Conservation (phyloP, 2,329 filamentous ascomycete genomes). For the Fusarium tricinctum region DNA sequence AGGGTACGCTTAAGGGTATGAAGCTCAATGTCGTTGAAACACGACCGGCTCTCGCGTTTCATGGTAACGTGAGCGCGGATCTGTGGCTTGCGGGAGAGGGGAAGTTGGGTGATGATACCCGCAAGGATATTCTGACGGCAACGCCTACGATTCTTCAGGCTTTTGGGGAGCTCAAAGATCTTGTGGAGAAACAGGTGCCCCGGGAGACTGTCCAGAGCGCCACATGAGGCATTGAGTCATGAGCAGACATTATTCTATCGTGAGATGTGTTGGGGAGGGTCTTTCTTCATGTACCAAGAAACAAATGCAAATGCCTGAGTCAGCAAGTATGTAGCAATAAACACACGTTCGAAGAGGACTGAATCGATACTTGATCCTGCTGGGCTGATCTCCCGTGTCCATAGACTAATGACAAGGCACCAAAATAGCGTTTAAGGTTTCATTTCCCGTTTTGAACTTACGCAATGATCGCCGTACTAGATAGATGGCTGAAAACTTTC, state of each 20-base stretch:
- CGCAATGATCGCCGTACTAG: neutral
- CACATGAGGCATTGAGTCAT: neutral
- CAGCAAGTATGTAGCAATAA: no score
- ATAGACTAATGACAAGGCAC: no score
- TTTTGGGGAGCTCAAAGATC: constrained; percentile 19
- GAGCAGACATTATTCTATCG: neutral
- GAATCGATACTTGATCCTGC: no score
- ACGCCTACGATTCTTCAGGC: constrained; percentile 20
- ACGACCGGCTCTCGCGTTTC: constrained; percentile 21
- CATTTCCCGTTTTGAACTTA: no score
- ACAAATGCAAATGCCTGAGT: no score
- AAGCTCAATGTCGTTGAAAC: constrained; percentile 26
- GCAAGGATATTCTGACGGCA: constrained; percentile 27
- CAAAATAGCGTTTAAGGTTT: no score
- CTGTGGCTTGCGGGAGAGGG: constrained; percentile 26
- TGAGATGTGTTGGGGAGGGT: no score
- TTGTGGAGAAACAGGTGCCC: constrained; percentile 9
- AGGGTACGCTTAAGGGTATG: constrained; percentile 19
- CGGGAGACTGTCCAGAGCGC: neutral
- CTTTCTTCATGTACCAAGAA: no score
- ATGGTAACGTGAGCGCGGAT: constrained; percentile 13
- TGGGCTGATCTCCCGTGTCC: no score
- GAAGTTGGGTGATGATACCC: constrained; percentile 30
- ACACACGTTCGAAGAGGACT: no score
- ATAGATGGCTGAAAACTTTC: neutral